Conservation (phyloP, 2,329 filamentous ascomycete genomes). For the Cladophialophora yegresii region DNA sequence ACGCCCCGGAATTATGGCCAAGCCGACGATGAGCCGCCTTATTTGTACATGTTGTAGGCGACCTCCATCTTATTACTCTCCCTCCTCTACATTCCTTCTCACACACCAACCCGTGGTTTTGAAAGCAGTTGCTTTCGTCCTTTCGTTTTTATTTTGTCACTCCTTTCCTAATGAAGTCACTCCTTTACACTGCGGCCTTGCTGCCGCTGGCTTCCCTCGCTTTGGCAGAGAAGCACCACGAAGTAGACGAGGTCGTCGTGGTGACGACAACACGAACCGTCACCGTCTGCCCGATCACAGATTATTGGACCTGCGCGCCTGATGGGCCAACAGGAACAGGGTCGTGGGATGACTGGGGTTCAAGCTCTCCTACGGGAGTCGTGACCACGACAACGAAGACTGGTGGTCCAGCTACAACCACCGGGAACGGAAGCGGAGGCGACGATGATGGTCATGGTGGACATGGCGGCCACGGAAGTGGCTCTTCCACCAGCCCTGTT, state of each 20-base stretch:
- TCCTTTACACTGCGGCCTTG: constrained; percentile 30
- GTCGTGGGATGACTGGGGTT: constrained; percentile 5
- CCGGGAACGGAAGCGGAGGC: background rate
- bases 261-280: constrained; percentile 30
- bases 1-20: constrained; percentile 5
- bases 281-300: constrained; percentile 33
- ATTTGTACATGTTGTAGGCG: constrained; percentile 12
- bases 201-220: constrained; percentile 26
- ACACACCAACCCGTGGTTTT: constrained; percentile 20
- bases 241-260: constrained; percentile 28
- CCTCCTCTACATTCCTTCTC: constrained; percentile 14
- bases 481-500: background rate
- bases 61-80: constrained; percentile 5
- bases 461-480: constrained; percentile 3
- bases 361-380: background rate
- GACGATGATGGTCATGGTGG: constrained; percentile 5
- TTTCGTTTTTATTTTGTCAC: constrained; percentile 33
- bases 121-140: constrained; percentile 37
- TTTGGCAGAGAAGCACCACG: constrained; percentile 10
- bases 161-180: constrained; percentile 33
- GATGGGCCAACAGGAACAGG: constrained; percentile 21
- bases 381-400: background rate
- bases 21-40: constrained; percentile 7
- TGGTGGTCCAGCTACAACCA: constrained; percentile 11
- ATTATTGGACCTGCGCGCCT: constrained; percentile 26